Evolutionary conservation across 495 filamentous ascomycete genomes (phyloP), one percentile per base, ranked within the genome.

Genomic region (Aspergillus heteromorphus): DNA sequence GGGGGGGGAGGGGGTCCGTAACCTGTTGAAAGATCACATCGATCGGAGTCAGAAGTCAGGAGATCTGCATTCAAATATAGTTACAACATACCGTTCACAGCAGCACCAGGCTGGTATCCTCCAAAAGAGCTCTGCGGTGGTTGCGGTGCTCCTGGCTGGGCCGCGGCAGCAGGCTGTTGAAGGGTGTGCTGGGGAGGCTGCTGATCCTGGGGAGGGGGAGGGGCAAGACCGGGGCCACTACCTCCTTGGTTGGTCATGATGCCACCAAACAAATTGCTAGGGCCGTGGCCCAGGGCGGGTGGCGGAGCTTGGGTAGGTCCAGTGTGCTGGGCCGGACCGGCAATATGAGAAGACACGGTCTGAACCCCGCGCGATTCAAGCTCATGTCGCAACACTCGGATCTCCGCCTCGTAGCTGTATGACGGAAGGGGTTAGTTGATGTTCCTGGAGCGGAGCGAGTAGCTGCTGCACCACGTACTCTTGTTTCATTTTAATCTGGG

Each of bases 171-270:
- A 71, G 79, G 78, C 61, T 78, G 79, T 64, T 80, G 80, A 68
- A 84, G 80, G 62, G 75, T 78, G 63, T 79, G 76, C 68, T 74
- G 74, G 56, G 83, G 79, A 60, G 82, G 80, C 63, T 80, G 78
- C 65, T 80, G 80, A 65, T 81, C 79, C 65, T 85, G 83, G 67
- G 81, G 81, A 54, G 83, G 84, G 56, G 89, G 90, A 63, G 92
- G 93, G 51, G 90, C 91, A 65, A 96, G 87, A 58, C 87, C 86
- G 54, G 90, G 88, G 56, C 87, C 90, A 77, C 91, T 91, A 62
- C 83, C 85, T 65, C 85, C 87, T 70, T 86, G 87, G 53, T 92
- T 92, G 55, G 93, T 81, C 88, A 98, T 97, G 60, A 98, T 96
- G 20, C 89, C 90, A 58, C 91, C 87, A 65, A 98, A 97, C 36